Evolutionary conservation across 805 yeast genomes (phyloP).

Genomic region (Wickerhamiella nectarea): DNA sequence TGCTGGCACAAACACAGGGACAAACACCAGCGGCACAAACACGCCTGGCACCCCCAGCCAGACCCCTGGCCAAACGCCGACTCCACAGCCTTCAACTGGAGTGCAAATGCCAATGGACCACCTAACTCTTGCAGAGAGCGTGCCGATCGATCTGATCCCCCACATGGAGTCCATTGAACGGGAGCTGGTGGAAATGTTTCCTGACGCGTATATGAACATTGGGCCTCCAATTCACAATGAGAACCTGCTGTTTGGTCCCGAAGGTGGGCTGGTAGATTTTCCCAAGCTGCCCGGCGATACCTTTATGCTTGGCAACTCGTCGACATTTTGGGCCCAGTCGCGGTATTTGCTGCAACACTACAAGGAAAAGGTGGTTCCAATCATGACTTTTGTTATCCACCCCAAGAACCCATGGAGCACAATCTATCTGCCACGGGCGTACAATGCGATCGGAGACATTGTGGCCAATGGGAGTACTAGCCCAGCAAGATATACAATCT

Average conservation of each 20-base stretch:
- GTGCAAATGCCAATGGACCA: too few relatives aligned
- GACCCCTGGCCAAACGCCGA: too few relatives aligned
- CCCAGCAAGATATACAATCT: conserved; percentile 58
- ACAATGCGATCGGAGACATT: conserved; percentile 69
- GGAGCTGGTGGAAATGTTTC: conserved; percentile 7
- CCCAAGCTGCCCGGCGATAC: neutral
- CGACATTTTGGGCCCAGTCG: conserved; percentile 34
- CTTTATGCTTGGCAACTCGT: conserved; percentile 4
- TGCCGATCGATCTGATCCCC: neutral
- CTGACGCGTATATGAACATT: conserved; percentile 5
- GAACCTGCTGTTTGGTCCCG: conserved; percentile 9
- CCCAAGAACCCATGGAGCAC: conserved; percentile 80
- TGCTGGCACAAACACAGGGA: too few relatives aligned
- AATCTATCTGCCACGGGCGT: conserved; percentile 72
- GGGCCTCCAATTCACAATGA: neutral
- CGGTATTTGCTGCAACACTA: conserved; percentile 61
- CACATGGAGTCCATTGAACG: conserved; percentile 2
- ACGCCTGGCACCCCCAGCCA: too few relatives aligned
- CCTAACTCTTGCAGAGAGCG: too few relatives aligned
- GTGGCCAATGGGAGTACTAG: conserved; percentile 62
- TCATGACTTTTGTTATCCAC: conserved; percentile 57
- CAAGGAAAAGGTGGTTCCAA: conserved; percentile 60
- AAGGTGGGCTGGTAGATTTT: neutral
- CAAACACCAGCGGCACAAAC: too few relatives aligned
- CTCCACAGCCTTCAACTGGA: neutral